Evolutionary conservation across 345 rosid species (phyloP), one percentile per base, ranked within the genome.

Genomic region (Chamaenerion angustifolium): DNA sequence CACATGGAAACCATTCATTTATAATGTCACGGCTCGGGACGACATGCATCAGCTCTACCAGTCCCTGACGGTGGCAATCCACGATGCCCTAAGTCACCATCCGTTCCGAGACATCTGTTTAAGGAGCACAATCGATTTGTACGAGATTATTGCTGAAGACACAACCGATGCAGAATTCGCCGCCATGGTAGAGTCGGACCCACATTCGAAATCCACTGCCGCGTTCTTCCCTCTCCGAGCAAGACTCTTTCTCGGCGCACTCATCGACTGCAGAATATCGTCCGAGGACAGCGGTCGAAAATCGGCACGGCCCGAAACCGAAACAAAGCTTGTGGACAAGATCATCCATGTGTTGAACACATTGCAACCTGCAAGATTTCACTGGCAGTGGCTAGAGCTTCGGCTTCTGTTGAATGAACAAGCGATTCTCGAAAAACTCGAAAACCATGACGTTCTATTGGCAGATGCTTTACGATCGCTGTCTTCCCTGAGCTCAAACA

Each of bases 301-400:
- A 68, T 57, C 48, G 31, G 75, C 67, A 46, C 72, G 61, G 58
- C 64, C 59, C 21, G 94, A 78, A 62, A 77, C 56, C 57, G 83
- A 69, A 61, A 57, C 78, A 15, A 93, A 77, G 75, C 92, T 88
- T 53, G 68, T 71, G 54, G 95, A 93, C 72, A 82, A 71, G 71
- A 77, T 93, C 59, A 95, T 93, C 16, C 67, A 67, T 61, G 79
- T 80, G 18, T 65, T 93, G 65, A 88, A 93, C 62, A 63, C 80
- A 44, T 69, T 93, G 57, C 99, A 88, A 60, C 96, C 99, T 64
- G 97, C 97, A 16, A 93, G 85, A 61, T 93, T 93, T 62, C 96
- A 81, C 68, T 93, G 99, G 99, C 99, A 93, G 68, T 93, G 96
- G 96, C 73, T 93, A 67, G 99, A 93, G 70, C 94, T 88, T 51